phyloP scores from a whole-genome alignment of 306 rosid genomes.

The Chamaecrista fasciculata region DNA sequence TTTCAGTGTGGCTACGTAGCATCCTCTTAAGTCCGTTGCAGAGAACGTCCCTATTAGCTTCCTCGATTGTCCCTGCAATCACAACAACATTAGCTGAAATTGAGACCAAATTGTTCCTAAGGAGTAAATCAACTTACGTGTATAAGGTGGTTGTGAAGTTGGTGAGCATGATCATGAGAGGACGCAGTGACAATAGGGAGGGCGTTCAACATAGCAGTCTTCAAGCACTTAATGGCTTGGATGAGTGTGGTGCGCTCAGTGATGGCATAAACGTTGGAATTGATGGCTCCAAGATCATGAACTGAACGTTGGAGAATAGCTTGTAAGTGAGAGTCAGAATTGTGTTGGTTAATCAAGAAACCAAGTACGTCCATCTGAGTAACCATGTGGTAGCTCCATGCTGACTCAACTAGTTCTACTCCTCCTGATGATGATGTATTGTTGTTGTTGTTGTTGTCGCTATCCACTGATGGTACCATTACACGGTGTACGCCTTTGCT shows the following conservation, averaged over 20 bases:
- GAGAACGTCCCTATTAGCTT: conserved; percentile 70
- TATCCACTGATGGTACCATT: too few species aligned
- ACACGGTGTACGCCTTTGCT: conserved; percentile 93
- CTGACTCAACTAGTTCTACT: conserved; percentile 71
- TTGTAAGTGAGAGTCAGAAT: conserved; percentile 17
- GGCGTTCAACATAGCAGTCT: conserved; percentile 62
- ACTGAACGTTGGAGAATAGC: conserved; percentile 34
- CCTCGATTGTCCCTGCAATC: conserved; percentile 64
- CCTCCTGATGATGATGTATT: too few species aligned
- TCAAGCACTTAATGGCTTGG: conserved; percentile 70
- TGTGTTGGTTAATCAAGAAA: conserved; percentile 53
- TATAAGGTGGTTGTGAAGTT: conserved; percentile 58
- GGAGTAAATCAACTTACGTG: conserved; percentile 40
- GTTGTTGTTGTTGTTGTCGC: too few species aligned
- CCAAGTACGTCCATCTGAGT: conserved; percentile 80
- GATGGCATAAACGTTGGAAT: conserved; percentile 58
- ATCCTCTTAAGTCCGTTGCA: conserved; percentile 73
- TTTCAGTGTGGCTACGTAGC: conserved; percentile 58
- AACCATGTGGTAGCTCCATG: conserved; percentile 64
- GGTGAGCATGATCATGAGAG: conserved; percentile 26
- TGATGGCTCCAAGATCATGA: conserved; percentile 53
- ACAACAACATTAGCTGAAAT: too few species aligned
- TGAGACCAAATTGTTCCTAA: too few species aligned
- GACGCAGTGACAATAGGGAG: conserved; percentile 70
- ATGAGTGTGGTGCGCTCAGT: conserved; percentile 59